Evolutionary conservation across 2,329 filamentous ascomycete genomes (phyloP), one percentile per base, ranked within the genome.

Genomic region (Macrophomina phaseolina): DNA sequence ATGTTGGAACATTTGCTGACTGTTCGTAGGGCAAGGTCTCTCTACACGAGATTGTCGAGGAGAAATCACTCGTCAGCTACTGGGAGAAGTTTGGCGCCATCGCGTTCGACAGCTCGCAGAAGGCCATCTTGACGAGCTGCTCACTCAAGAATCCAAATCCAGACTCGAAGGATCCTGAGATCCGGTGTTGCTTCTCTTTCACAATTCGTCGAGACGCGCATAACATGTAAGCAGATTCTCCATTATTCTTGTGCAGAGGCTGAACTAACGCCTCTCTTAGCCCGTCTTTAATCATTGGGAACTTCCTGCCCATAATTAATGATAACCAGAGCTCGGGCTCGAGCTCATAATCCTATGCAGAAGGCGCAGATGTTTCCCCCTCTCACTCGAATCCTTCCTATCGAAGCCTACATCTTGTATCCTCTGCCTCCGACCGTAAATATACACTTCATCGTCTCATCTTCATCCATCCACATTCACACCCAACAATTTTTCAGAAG

Each of bases 61-160:
- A 99, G 81, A 93, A 97, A 69, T 96, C 94, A 48, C 87, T 97
- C 68, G 95, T 98, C 65, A 92, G 92, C 73, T 99, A 99, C 75
- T 99, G 95, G 95, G 95, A 99, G 80, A 97, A 99, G 75, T 99
- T 99, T 75, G 94, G 94, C 61, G 94, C 93, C 5, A 98, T 99
- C 73, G 96, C 95, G 9, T 99, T 99, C 79, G 95, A 99, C 76
- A 89, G 90, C 67, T 90, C 88, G 9, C 95, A 98, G 76, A 97
- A 99, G 77, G 96, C 94, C 28, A 92, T 99, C 74, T 83, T 99
- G 71, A 99, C 95, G 28, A 94, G 92, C 71, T 99, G 95, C 77
- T 91, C 92, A 11, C 81, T 99, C 69, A 97, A 97, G 79, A 94
- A 89, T 71, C 94, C 76, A 0, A 76, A 80, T 65, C 72, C 75